Evolutionary conservation across 1,284 basidiomycete species (phyloP).

Genomic region (Microbotryum lychnidis-dioicae): DNA sequence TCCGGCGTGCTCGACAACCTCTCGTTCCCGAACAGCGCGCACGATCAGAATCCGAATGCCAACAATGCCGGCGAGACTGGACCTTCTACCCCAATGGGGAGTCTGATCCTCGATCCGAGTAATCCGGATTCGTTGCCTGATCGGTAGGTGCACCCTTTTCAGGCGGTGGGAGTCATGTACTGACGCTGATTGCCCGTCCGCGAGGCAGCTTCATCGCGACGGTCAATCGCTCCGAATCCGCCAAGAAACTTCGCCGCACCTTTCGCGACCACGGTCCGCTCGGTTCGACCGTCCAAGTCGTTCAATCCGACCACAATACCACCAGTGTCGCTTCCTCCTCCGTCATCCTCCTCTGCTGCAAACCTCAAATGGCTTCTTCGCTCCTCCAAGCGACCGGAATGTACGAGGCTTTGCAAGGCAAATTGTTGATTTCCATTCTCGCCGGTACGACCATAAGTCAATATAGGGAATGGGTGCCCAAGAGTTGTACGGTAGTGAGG

Average conservation of each 20-base stretch:
- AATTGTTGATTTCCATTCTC: slow-evolving; percentile 91
- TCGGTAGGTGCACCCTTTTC: slow-evolving; percentile 1
- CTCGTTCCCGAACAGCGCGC: slow-evolving; percentile 42
- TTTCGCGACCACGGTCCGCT: slow-evolving; percentile 52
- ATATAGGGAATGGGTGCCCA: slow-evolving; percentile 63
- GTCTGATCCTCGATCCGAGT: slow-evolving; percentile 13
- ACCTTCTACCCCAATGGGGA: slow-evolving; percentile 37
- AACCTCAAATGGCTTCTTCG: slow-evolving; percentile 75
- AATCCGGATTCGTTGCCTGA: slow-evolving; percentile 11
- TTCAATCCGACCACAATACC: slow-evolving; percentile 59
- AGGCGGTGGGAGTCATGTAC: not conserved
- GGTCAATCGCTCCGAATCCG: slow-evolving; percentile 71
- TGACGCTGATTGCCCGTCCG: not conserved
- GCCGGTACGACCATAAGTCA: slow-evolving; percentile 88
- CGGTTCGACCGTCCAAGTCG: slow-evolving; percentile 42
- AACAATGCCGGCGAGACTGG: slow-evolving; percentile 27
- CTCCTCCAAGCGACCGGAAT: slow-evolving; percentile 77
- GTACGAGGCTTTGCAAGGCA: slow-evolving; percentile 72
- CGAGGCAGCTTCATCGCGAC: slow-evolving; percentile 69
- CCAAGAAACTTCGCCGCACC: slow-evolving; percentile 56
- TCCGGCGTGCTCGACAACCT: slow-evolving; percentile 78
- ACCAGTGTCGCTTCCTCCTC: slow-evolving; percentile 64
- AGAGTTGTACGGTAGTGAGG: slow-evolving; percentile 75
- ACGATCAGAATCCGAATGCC: no score
- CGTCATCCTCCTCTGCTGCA: slow-evolving; percentile 84